Percentiles rank a stretch among this genome's conserved stretches.
phyloP scores from a whole-genome alignment of 2,329 filamentous ascomycete genomes.

The Diaporthe aspalathi region DNA sequence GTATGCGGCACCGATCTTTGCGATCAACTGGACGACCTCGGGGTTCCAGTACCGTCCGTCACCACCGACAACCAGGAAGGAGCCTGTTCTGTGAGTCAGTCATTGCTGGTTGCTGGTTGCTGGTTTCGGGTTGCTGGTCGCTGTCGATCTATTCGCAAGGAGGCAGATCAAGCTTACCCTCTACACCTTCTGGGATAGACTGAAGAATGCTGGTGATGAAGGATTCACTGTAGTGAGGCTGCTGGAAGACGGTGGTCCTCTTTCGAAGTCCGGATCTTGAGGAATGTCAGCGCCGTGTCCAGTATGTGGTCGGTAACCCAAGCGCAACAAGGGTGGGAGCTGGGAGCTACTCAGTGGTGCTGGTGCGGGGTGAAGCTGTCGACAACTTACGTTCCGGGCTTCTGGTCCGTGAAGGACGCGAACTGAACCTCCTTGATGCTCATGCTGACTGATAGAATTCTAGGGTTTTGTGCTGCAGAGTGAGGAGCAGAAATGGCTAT shows the following conservation, averaged over 20 bases:
- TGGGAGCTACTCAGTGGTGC: conserved; percentile 6
- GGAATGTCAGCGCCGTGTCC: conserved; percentile 25
- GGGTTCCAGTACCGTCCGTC: conserved; percentile 98
- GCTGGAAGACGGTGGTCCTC: conserved; percentile 98
- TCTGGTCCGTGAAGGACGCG: conserved; percentile 93
- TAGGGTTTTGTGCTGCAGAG: conserved; percentile 39
- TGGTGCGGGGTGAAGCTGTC: conserved; percentile 34
- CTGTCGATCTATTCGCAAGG: neutral
- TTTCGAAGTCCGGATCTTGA: conserved; percentile 94
- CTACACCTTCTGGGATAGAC: conserved; percentile 92
- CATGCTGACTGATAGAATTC: conserved; percentile 64
- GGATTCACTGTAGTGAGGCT: conserved; percentile 94
- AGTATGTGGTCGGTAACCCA: neutral
- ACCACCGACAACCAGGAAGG: conserved; percentile 95
- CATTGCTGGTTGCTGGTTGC: neutral
- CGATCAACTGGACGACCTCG: conserved; percentile 95
- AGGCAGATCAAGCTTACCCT: conserved; percentile 64
- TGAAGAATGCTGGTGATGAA: conserved; percentile 95
- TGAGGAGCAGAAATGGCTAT: conserved; percentile 1
- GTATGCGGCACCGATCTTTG: conserved; percentile 96
- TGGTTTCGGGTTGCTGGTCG: neutral
- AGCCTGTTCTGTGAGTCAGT: conserved; percentile 52
- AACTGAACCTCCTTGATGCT: conserved; percentile 80
- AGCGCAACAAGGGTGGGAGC: neutral
- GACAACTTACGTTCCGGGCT: conserved; percentile 93